Evolutionary conservation across 257 asterid genomes (phyloP).

Genomic region (Solanum paucissectum): DNA sequence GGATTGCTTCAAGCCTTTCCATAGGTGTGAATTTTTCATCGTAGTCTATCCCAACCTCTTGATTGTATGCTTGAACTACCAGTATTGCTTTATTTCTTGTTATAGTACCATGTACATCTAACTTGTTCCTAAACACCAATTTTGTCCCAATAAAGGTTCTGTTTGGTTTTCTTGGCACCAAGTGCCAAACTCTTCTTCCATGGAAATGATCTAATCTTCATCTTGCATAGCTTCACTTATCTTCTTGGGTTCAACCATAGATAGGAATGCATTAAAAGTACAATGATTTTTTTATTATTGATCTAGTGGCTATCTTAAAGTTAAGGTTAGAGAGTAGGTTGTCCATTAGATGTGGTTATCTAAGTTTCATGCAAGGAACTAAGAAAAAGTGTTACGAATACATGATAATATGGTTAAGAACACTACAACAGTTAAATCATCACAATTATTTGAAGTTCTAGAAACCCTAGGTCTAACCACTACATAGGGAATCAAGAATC

Average conservation of each 20-base stretch:
- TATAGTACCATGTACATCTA: background rate
- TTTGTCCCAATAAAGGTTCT: no score
- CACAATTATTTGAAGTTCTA: no score
- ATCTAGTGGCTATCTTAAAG: background rate
- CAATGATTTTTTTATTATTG: background rate
- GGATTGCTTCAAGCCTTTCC: background rate
- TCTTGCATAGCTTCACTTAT: background rate
- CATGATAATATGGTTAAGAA: no score
- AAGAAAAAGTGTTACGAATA: no score
- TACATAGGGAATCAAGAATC: no score
- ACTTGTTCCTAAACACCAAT: background rate
- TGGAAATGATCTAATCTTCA: background rate
- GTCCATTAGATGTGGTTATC: background rate
- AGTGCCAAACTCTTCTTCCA: background rate
- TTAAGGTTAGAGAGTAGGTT: background rate
- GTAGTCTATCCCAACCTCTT: background rate
- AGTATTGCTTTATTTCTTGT: background rate
- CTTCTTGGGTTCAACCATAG: background rate
- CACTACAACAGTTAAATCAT: no score
- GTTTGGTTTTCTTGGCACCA: background rate
- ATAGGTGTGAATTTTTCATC: background rate
- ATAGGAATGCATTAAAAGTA: no score
- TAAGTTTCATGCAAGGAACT: no score
- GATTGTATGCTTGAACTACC: background rate
- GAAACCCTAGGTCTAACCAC: no score